phyloP scores from a whole-genome alignment of 2,329 filamentous ascomycete genomes.

The Aspergillus amoenus region DNA sequence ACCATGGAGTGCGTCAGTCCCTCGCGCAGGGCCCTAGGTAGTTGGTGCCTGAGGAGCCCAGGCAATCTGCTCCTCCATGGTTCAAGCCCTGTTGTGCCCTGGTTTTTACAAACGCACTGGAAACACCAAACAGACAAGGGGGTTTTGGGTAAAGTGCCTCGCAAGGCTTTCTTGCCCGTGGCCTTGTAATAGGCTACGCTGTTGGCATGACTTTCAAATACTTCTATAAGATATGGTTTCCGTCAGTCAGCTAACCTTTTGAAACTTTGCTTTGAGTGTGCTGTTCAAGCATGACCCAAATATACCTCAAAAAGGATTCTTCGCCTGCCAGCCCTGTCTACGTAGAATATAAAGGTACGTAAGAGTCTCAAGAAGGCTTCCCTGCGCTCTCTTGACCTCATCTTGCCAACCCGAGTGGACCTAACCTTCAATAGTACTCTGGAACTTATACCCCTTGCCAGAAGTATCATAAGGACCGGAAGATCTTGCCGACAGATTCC shows the following conservation, averaged over 20 bases:
- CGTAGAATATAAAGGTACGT: neutral
- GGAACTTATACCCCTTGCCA: neutral
- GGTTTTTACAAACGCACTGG: slow-evolving; percentile 1
- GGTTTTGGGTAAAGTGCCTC: slow-evolving; percentile 3
- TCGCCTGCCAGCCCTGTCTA: neutral
- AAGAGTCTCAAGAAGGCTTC: neutral
- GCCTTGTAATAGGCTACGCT: neutral
- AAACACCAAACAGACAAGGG: neutral
- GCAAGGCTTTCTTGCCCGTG: slow-evolving; percentile 1
- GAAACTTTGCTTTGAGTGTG: neutral
- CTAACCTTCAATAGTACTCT: neutral
- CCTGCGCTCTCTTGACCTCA: neutral
- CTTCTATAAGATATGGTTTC: neutral
- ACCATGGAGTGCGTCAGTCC: slow-evolving; percentile 3
- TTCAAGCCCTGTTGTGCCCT: slow-evolving; percentile 10
- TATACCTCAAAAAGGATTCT: neutral
- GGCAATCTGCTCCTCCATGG: neutral
- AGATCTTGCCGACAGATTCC: neutral
- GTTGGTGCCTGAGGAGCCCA: slow-evolving; percentile 3
- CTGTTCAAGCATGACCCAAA: neutral
- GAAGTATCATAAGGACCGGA: too few relatives aligned
- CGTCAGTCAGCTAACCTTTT: neutral
- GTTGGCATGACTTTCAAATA: neutral
- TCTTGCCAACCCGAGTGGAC: neutral
- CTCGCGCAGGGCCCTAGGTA: neutral